phyloP scores from a whole-genome alignment of 192 early-diverging fungal genomes.

The Mycoemilia scoparia region DNA sequence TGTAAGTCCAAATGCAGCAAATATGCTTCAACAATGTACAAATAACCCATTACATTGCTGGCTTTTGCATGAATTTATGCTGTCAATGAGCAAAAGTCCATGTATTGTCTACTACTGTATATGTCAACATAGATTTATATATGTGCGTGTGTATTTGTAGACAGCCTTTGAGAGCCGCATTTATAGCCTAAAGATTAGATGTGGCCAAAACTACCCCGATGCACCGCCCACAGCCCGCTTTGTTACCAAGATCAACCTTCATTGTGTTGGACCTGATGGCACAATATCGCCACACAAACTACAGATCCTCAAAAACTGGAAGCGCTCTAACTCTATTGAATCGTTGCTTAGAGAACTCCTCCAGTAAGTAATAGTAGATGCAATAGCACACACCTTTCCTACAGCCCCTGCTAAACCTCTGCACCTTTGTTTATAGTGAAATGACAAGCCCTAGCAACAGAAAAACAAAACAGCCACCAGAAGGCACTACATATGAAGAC shows the following conservation, averaged over 20 bases:
- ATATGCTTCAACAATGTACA: too few species aligned
- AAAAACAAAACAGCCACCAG: constrained; percentile 77
- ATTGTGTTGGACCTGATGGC: constrained; percentile 69
- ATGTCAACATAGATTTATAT: neutral
- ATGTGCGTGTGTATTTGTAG: too few species aligned
- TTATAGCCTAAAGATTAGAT: constrained; percentile 69
- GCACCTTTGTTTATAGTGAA: too few species aligned
- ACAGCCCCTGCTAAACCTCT: neutral
- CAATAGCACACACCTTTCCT: too few species aligned
- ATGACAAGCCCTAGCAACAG: constrained; percentile 71
- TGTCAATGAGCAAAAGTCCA: too few species aligned
- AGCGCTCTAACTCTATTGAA: constrained; percentile 53
- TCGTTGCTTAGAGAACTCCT: constrained; percentile 67
- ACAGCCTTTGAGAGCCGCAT: constrained; percentile 93
- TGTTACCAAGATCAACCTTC: constrained; percentile 66
- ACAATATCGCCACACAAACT: constrained; percentile 48
- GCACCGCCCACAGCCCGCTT: constrained; percentile 62
- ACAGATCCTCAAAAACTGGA: constrained; percentile 69
- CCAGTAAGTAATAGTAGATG: too few species aligned
- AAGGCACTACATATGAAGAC: constrained; percentile 47
- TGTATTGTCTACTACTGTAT: neutral
- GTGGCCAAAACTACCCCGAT: constrained; percentile 75
- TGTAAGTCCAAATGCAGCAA: too few species aligned
- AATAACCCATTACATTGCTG: too few species aligned
- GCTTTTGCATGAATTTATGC: too few species aligned